Conservation (phyloP, 345 rosid genomes). For the Eucalyptus caleyi region DNA sequence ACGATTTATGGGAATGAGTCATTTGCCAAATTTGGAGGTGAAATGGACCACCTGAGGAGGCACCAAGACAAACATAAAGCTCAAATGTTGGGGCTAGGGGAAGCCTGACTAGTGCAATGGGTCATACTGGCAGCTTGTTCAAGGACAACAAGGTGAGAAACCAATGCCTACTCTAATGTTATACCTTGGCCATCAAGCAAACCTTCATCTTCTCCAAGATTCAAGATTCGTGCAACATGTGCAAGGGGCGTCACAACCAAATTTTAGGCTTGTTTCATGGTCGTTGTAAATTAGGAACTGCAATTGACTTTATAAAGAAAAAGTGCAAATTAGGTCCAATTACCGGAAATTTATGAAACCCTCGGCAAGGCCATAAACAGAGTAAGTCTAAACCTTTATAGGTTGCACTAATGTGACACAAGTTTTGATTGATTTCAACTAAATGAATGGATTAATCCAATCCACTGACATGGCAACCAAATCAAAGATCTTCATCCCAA, state of each 20-base stretch:
- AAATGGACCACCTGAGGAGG: background rate
- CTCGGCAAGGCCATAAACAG: fast-evolving
- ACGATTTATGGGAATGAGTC: background rate
- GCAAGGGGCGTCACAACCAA: fast-evolving
- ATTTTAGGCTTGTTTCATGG: no score
- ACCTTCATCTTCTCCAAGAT: background rate
- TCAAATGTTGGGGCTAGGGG: background rate
- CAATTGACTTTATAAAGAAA: no score
- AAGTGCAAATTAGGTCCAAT: background rate
- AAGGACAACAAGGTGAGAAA: background rate
- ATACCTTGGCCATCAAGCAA: background rate
- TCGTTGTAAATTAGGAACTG: background rate
- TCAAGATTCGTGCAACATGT: no score
- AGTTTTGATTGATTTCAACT: background rate
- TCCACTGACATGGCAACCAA: background rate
- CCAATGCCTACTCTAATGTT: background rate
- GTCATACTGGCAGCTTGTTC: background rate
- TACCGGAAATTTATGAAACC: background rate
- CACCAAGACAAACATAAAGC: background rate
- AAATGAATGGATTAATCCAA: background rate
- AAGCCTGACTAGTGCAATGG: background rate
- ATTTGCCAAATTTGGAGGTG: background rate
- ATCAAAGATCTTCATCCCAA: background rate
- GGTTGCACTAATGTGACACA: background rate
- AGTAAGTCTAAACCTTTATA: background rate